Evolutionary conservation across 2,329 filamentous ascomycete genomes (phyloP), one percentile per base, ranked within the genome.

Genomic region (Ambrosiella cleistominuta): DNA sequence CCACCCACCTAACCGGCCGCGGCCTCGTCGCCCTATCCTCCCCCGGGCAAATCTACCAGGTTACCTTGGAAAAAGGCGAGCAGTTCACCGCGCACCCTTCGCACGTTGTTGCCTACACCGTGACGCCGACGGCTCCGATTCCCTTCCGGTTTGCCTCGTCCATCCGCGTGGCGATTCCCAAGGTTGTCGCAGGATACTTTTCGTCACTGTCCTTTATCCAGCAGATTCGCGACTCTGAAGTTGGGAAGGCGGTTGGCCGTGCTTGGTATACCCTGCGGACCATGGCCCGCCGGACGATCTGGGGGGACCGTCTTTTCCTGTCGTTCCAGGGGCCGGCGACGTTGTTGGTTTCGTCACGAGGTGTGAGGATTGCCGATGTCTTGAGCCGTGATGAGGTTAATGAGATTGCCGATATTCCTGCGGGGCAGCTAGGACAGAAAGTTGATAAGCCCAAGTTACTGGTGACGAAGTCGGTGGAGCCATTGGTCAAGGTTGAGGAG

Each of bases 241-340:
- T 80, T 2, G 97, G 89, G 81, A 86, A 83, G 66, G 73, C 78
- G 7, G 63, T 88, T 1, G 77, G 82, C 47, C 76, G 76, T n/a
- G 66, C 81, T 37, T 69, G 85, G 7, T 87, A 86, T 69, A 79
- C 73, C 42, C 63, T 94, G 17, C 81, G 88, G 61, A 95, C 89
- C 0, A 83, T 84, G 72, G 75, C 84, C 47, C 79, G 90, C 61
- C 80, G 86, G 65, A 87, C 87, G 1, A 86, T 98, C 59, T 97
- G 89, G 88, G 93, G 93, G 19, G 93, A 98, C 68, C 74, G 91
- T 70, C 75, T 97, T 35, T 97, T 97, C 70, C 74, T 98, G 38
- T 86, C 87, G 66, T 96, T 98, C 68, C 79, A 83, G 59, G 93
- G 93, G 0, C 93, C 93, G 1, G 80, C 80, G 5, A 96, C 86